phyloP scores from a whole-genome alignment of 192 early-diverging fungal species.

The Rhizoclosmatium sp. region DNA sequence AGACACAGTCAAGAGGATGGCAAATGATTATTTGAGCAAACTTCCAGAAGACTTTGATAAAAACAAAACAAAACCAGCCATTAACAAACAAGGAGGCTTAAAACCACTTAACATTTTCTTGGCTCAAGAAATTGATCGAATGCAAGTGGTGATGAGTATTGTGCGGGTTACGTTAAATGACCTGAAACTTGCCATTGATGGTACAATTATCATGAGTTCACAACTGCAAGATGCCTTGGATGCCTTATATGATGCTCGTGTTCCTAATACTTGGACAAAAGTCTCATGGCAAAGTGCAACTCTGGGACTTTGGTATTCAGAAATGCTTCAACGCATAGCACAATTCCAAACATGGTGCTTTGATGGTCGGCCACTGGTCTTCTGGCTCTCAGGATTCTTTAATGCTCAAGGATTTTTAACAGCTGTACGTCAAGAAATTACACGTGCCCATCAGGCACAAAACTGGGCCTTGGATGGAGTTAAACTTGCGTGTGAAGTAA shows the following conservation, averaged over 20 bases:
- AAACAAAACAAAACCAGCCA: constrained; percentile 57
- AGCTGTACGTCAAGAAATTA: constrained; percentile 72
- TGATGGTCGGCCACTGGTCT: constrained; percentile 69
- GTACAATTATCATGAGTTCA: constrained; percentile 67
- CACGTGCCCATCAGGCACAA: constrained; percentile 58
- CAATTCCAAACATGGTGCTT: constrained; percentile 70
- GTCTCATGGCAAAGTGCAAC: constrained; percentile 66
- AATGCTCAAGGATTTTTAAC: constrained; percentile 77
- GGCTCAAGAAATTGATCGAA: constrained; percentile 70
- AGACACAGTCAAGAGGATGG: constrained; percentile 68
- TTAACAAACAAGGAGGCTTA: constrained; percentile 59
- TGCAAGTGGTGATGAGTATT: constrained; percentile 64
- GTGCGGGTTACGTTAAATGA: constrained; percentile 64
- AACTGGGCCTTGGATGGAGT: constrained; percentile 70
- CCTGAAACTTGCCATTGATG: constrained; percentile 71
- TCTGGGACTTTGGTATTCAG: constrained; percentile 68
- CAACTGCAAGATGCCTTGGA: constrained; percentile 69
- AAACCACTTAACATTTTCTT: constrained; percentile 74
- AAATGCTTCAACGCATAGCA: constrained; percentile 57
- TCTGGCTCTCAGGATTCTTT: constrained; percentile 72
- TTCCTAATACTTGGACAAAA: constrained; percentile 65
- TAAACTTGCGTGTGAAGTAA: constrained; percentile 69
- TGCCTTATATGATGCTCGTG: constrained; percentile 68
- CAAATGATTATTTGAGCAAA: constrained; percentile 65
- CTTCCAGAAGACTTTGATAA: constrained; percentile 70